Evolutionary conservation across 768 basidiomycete genomes (phyloP).

Genomic region (Russula griseocarnosa): DNA sequence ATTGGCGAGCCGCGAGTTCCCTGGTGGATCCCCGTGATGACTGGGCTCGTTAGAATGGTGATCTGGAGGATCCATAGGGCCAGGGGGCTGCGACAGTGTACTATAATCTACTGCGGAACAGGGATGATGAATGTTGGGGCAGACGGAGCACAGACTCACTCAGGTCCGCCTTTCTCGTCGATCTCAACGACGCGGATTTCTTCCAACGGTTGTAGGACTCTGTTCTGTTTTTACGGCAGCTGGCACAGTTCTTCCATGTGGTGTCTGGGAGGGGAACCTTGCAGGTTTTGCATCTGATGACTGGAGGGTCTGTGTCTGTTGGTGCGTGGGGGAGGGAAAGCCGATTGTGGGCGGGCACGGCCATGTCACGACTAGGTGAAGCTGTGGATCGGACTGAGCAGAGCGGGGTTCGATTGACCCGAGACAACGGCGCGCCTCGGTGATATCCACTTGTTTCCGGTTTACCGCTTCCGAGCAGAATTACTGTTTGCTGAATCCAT

Average conservation of each 20-base stretch:
- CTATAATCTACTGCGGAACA: not conserved
- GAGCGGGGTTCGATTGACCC: no score
- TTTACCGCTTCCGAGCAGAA: no score
- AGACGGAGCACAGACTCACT: not conserved
- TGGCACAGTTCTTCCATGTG: conserved; percentile 10
- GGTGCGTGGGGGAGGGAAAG: not conserved
- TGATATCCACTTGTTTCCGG: no score
- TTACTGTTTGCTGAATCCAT: no score
- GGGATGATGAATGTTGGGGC: not conserved
- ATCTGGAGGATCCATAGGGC: not conserved
- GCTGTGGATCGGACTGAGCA: no score
- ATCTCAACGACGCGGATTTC: not conserved
- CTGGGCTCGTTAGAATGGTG: not conserved
- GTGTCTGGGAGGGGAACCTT: not conserved
- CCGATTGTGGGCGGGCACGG: not conserved
- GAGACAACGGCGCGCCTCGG: not conserved
- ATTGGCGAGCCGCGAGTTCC: not conserved
- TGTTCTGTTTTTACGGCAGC: conserved; percentile 9
- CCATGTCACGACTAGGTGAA: no score
- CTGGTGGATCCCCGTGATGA: not conserved
- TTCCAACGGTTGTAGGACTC: conserved; percentile 2
- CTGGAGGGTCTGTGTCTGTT: not conserved
- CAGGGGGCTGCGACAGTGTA: not conserved
- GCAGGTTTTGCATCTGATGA: conserved; percentile 7
- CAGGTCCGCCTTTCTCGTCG: not conserved